Base-by-base conservation (phyloP, 2,329 filamentous ascomycete genomes). In the Fusarium vanettenii region DNA sequence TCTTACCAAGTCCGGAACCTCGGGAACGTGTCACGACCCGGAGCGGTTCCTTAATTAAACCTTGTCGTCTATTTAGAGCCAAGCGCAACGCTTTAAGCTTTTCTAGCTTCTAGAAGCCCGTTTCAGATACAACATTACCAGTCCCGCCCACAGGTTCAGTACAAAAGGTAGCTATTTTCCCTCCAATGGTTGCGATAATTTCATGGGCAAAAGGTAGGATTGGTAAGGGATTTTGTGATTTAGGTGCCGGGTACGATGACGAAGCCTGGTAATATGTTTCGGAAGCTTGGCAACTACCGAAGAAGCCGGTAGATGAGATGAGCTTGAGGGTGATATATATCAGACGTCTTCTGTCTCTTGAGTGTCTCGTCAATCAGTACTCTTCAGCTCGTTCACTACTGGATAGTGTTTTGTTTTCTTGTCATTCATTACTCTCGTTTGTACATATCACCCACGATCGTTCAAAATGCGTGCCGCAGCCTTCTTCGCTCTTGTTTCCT, bases 11-110 rank as follows among this genome's bases (percentile, higher is more conserved):
- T 31, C 45, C 27, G 29, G 45, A 56, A 66, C 52, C n/a, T 68
- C 35, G 39, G 39, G 35, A 71, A 20, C 33, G 22, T 31, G 13
- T 29, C 57, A 65, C 22, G 35, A 6, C 18, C 64, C 35, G 7
- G 43, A 39, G 25, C 22, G 37, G 65, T 64, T 66, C 72, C 72
- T 75, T 72, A 72, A 74, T 74, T 31, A 75, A 74, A 74, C 72
- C 64, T 74, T 74, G 68, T 59, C 56, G 33, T 37, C 33, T 39
- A 50, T 55, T 68, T 18, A 22, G 60, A 62, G 57, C 25, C 52
- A 45, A 35, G 35, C 37, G 29, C 62, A 27, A 60, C 56, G 41
- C 39, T 67, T 61, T 60, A 29, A 59, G 64, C 41, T 67, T 73
- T 22, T 52, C 22, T 64, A 59, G 48, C 61, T 74, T 74, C 72